A percentile compares a stretch with the other conserved stretches of the same genome.
Conservation (phyloP, 805 yeast genomes). For the Sungouiella thailandica region DNA sequence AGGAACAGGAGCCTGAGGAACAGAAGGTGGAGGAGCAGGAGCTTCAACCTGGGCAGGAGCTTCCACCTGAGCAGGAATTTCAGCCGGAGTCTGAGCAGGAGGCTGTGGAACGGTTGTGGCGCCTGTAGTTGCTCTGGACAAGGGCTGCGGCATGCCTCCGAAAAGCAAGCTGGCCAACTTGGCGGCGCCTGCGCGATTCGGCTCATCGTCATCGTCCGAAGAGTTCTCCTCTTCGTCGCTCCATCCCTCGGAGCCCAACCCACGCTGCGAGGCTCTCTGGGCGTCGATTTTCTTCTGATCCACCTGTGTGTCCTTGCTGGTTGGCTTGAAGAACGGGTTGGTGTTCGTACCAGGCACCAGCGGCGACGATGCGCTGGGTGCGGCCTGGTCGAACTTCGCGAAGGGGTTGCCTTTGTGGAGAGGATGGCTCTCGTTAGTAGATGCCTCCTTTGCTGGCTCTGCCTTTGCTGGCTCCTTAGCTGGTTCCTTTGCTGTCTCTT, state of each 20-base stretch:
- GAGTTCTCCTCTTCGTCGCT: conserved; percentile 40
- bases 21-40: neutral
- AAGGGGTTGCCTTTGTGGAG: conserved; percentile 43
- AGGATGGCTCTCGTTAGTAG: neutral
- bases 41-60: conserved; percentile 1
- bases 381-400: conserved; percentile 25
- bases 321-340: conserved; percentile 60
- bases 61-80: neutral
- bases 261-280: conserved; percentile 70
- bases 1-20: conserved; percentile 1
- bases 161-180: conserved; percentile 51
- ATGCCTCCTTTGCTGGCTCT: conserved; percentile 14
- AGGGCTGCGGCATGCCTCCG: conserved; percentile 44
- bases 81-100: neutral
- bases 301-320: conserved; percentile 24
- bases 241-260: conserved; percentile 41
- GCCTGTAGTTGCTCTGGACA: conserved; percentile 16
- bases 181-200: conserved; percentile 49
- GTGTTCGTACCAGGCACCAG: conserved; percentile 19
- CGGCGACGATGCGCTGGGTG: conserved; percentile 1
- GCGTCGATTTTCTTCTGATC: conserved; percentile 60
- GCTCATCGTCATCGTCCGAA: conserved; percentile 47
- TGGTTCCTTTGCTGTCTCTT: neutral
- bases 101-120: neutral
- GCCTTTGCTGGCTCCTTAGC: conserved; percentile 1